Evolutionary conservation across 805 yeast species (phyloP).

Genomic region (Metschnikowia sp.): DNA sequence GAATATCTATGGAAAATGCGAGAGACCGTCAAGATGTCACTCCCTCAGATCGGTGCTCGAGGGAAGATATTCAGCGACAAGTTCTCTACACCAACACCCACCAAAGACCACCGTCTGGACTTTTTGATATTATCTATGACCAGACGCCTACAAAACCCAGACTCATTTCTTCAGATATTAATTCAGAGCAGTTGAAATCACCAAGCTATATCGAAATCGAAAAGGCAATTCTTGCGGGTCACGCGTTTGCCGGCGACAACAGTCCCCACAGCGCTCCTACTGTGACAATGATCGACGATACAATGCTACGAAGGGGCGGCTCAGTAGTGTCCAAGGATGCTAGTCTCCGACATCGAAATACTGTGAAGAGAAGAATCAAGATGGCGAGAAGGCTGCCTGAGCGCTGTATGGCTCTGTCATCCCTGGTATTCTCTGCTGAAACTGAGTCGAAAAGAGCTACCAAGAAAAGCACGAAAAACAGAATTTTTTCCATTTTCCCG

Average conservation of each 20-base stretch:
- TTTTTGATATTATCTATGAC: conserved; percentile 15
- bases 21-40: neutral
- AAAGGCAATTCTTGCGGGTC: conserved; percentile 13
- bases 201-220: conserved; percentile 17
- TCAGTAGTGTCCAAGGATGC: conserved; percentile 32
- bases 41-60: neutral
- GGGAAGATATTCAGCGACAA: neutral
- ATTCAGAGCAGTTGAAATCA: conserved; percentile 4
- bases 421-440: conserved; percentile 11
- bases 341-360: conserved; percentile 28
- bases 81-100: neutral
- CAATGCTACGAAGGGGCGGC: conserved; percentile 19
- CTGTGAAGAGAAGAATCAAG: conserved; percentile 27
- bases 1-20: too few species aligned
- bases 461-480: conserved; percentile 1
- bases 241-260: neutral
- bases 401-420: neutral
- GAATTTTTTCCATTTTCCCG: conserved; percentile 28
- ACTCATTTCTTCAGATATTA: neutral
- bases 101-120: conserved; percentile 8
- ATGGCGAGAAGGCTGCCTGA: conserved; percentile 20
- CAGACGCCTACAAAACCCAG: conserved; percentile 2
- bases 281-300: conserved; percentile 15
- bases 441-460: conserved; percentile 1
- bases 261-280: conserved; percentile 5